Percentiles rank a stretch among this genome's conserved stretches.
Evolutionary conservation across 805 yeast genomes (phyloP).

Genomic region (Lachancea sp.): DNA sequence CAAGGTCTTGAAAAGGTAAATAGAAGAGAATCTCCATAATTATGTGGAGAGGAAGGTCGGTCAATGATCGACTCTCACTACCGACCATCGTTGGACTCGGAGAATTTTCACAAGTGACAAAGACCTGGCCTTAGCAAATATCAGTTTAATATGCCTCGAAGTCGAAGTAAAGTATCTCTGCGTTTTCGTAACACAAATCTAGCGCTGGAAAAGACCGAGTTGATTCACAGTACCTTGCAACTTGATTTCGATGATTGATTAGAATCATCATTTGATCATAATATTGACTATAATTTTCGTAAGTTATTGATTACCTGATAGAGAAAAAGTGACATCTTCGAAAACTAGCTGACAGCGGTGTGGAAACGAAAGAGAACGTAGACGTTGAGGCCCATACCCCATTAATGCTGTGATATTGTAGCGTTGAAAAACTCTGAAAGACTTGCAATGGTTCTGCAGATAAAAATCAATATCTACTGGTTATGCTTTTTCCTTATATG

Average conservation of each 20-base stretch:
- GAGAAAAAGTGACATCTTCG: not conserved
- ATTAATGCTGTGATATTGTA: too few relatives aligned
- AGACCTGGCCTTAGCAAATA: not conserved
- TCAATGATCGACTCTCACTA: conserved; percentile 8
- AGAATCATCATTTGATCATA: not conserved
- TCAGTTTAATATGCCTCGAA: too few relatives aligned
- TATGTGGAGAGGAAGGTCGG: conserved; percentile 22
- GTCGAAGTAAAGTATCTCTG: not conserved
- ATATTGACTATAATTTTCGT: not conserved
- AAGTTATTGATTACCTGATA: not conserved
- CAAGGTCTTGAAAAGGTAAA: conserved; percentile 20
- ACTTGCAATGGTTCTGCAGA: too few relatives aligned
- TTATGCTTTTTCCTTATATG: too few relatives aligned
- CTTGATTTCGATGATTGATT: not conserved
- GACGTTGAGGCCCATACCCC: not conserved
- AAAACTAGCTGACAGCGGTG: not conserved
- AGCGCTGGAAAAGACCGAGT: not conserved
- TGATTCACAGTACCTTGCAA: not conserved
- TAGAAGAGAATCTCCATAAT: conserved; percentile 20
- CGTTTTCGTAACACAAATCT: not conserved
- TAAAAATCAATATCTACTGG: too few relatives aligned
- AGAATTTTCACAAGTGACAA: not conserved
- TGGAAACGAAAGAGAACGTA: not conserved
- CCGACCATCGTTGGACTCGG: not conserved
- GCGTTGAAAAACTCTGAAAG: too few relatives aligned